Conservation (phyloP, 2,329 filamentous ascomycete genomes). For the Paraphoma sp. region DNA sequence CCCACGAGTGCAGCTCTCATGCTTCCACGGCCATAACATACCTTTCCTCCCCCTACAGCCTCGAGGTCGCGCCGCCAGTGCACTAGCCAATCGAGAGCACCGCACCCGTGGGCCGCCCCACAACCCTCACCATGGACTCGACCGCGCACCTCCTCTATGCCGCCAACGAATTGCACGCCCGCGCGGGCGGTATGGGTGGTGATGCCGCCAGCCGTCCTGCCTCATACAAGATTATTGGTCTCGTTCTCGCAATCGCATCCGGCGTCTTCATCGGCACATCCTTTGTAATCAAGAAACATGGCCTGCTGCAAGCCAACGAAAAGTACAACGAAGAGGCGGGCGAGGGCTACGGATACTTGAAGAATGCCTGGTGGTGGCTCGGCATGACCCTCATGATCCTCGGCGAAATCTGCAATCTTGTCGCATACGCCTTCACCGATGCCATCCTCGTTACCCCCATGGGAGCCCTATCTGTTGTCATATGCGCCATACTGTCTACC, state of each 20-base stretch:
- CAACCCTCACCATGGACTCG: constrained; percentile 51
- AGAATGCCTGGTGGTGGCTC: constrained; percentile 92
- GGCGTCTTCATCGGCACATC: constrained; percentile 93
- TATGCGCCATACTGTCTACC: constrained; percentile 87
- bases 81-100: constrained; percentile 18
- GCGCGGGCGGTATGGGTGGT: constrained; percentile 48
- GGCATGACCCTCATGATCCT: constrained; percentile 98
- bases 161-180: constrained; percentile 53
- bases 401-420: constrained; percentile 76
- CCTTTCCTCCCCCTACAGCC: constrained; percentile 4
- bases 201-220: constrained; percentile 54
- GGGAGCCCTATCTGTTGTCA: constrained; percentile 88
- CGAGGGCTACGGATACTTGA: constrained; percentile 96
- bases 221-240: constrained; percentile 84
- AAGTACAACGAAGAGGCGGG: constrained; percentile 97
- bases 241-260: constrained; percentile 83
- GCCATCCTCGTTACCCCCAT: constrained; percentile 93
- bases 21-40: constrained; percentile 14
- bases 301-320: constrained; percentile 87
- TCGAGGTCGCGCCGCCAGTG: constrained; percentile 15
- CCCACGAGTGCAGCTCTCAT: constrained; percentile 11
- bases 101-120: constrained; percentile 14
- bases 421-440: constrained; percentile 95
- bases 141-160: constrained; percentile 47
- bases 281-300: constrained; percentile 94